A percentile compares a stretch with the other conserved stretches of the same genome.
Evolutionary conservation across 495 filamentous ascomycete species (phyloP).

Genomic region (Beverwykella pulmonaria): DNA sequence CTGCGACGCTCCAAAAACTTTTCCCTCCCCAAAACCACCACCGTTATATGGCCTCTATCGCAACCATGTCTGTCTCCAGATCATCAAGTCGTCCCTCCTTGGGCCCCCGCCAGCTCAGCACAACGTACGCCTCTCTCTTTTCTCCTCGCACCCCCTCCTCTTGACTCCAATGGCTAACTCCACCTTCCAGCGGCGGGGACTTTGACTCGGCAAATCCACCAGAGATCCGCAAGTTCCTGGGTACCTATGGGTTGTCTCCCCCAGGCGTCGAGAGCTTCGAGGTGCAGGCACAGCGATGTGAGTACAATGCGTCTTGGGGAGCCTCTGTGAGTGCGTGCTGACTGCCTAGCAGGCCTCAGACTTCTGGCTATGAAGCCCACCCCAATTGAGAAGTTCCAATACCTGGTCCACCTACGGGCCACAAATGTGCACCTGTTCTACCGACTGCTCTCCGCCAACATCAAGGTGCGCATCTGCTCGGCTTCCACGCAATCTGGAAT

Average conservation of each 20-base stretch:
- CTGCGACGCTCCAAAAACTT: not conserved
- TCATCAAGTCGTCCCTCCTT: slow-evolving; percentile 15
- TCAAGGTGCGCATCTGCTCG: slow-evolving; percentile 57
- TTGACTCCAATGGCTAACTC: slow-evolving; percentile 25
- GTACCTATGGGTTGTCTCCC: slow-evolving; percentile 71
- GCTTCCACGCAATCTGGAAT: slow-evolving; percentile 34
- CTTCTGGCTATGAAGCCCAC: slow-evolving; percentile 78
- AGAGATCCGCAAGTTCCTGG: slow-evolving; percentile 68
- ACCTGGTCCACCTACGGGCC: slow-evolving; percentile 83
- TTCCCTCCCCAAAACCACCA: not conserved
- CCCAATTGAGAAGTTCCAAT: slow-evolving; percentile 90
- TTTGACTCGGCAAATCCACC: slow-evolving; percentile 65
- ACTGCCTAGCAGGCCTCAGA: slow-evolving; percentile 55
- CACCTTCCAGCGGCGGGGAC: slow-evolving; percentile 41
- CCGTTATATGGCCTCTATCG: slow-evolving; percentile 36
- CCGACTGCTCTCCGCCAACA: slow-evolving; percentile 84
- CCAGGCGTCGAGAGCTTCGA: slow-evolving; percentile 71
- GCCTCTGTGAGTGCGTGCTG: not conserved
- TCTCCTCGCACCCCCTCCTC: not conserved
- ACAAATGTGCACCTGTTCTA: slow-evolving; percentile 95
- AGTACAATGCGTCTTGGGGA: slow-evolving; percentile 31
- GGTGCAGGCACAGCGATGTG: slow-evolving; percentile 69
- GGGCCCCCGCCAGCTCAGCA: slow-evolving; percentile 33
- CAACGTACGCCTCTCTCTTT: slow-evolving; percentile 27
- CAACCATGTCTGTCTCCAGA: slow-evolving; percentile 41